These are phyloP conservation scores for Emericellopsis atlantica DNA, from an alignment of 2,329 filamentous ascomycete species.

Conservation along the genomic window DNA sequence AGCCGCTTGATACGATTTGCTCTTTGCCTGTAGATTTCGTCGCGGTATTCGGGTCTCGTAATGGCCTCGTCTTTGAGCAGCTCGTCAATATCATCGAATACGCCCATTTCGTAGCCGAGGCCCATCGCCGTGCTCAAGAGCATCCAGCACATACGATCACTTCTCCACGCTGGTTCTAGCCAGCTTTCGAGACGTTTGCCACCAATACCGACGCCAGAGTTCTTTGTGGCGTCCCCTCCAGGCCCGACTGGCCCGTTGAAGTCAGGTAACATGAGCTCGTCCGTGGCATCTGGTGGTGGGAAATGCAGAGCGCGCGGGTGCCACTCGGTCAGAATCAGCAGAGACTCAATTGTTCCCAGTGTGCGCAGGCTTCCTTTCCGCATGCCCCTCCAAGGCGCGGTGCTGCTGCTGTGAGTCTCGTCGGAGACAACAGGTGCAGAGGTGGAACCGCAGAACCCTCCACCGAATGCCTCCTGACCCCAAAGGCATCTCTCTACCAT, in stretches of 20 bases:
- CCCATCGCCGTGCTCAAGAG: conserved; percentile 82
- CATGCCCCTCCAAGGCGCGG: conserved; percentile 57
- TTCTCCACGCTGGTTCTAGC: conserved; percentile 91
- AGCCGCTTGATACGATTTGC: conserved; percentile 74
- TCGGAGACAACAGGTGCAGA: conserved; percentile 23
- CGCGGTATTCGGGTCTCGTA: conserved; percentile 54
- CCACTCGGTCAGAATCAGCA: conserved; percentile 94
- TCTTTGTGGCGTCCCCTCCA: conserved; percentile 17
- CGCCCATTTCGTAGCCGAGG: conserved; percentile 83
- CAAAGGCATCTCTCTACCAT: conserved; percentile 94
- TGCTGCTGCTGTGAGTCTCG: conserved; percentile 51
- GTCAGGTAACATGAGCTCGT: conserved; percentile 53
- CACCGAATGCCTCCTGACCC: conserved; percentile 92
- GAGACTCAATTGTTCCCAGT: conserved; percentile 83
- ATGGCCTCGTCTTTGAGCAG: conserved; percentile 45
- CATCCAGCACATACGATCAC: conserved; percentile 97
- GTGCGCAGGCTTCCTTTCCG: conserved; percentile 72
- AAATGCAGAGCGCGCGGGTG: conserved; percentile 92
- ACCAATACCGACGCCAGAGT: conserved; percentile 46
- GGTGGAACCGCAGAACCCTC: conserved; percentile 69
- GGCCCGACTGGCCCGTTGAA: conserved; percentile 15
- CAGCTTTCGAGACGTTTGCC: conserved; percentile 85
- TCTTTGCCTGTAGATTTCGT: conserved; percentile 64
- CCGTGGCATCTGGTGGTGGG: conserved; percentile 64
- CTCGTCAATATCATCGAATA: conserved; percentile 84